Conservation (phyloP, 1,284 basidiomycete species). For the Uromyces viciae-fabae region DNA sequence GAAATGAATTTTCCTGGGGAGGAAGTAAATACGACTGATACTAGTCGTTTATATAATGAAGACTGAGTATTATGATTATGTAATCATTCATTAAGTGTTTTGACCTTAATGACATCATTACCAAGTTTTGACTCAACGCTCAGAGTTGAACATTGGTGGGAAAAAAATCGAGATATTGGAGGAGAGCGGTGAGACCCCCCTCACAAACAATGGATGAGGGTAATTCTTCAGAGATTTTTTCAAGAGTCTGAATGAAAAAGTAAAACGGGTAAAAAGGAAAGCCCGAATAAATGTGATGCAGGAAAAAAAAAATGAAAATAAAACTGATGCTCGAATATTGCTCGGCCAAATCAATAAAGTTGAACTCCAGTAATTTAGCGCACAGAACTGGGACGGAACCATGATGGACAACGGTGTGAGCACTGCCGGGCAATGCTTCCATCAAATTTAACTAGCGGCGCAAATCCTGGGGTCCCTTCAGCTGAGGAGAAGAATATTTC, state of each 20-base stretch:
- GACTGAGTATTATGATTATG: too few species aligned
- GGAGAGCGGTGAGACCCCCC: slow-evolving; percentile 80
- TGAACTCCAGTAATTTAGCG: slow-evolving; percentile 89
- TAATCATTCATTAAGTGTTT: too few species aligned
- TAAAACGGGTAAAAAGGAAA: slow-evolving; percentile 41
- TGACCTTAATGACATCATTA: too few species aligned
- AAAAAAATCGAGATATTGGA: slow-evolving; percentile 94
- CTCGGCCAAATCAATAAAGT: slow-evolving; percentile 91
- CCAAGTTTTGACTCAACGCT: too few species aligned
- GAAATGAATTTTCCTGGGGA: too few species aligned
- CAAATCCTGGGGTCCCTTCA: slow-evolving; percentile 56
- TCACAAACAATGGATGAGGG: slow-evolving; percentile 89
- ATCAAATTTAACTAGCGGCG: slow-evolving; percentile 85
- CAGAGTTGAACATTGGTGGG: slow-evolving; percentile 94
- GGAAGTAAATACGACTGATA: too few species aligned
- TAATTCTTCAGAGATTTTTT: slow-evolving; percentile 94
- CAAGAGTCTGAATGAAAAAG: slow-evolving; percentile 68
- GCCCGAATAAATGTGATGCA: not conserved
- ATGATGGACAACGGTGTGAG: slow-evolving; percentile 88
- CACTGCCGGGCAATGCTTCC: slow-evolving; percentile 89
- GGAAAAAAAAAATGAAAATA: slow-evolving; percentile 4
- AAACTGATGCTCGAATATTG: slow-evolving; percentile 84
- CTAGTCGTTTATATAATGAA: too few species aligned
- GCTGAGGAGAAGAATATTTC: slow-evolving; percentile 45
- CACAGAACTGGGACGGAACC: slow-evolving; percentile 91